A percentile compares a stretch with the other conserved stretches of the same genome.
Conservation (phyloP, 2,329 filamentous ascomycete species). For the Orbilia quercus region DNA sequence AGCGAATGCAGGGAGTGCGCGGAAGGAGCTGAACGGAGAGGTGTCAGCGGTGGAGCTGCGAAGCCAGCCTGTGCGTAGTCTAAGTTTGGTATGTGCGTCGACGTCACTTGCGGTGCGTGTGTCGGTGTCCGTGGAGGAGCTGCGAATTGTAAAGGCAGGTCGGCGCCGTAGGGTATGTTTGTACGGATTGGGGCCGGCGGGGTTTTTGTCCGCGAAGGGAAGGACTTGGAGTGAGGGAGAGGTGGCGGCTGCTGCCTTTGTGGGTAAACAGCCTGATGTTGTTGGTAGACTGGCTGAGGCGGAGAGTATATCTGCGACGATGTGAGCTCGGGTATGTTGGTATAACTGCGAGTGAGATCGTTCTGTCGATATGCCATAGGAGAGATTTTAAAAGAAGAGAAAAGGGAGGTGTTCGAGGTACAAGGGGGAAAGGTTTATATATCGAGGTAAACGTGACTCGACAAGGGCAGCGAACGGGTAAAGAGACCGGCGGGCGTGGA, state of each 20-base stretch:
- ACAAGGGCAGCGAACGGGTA: conserved; percentile 42
- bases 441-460: conserved; percentile 44
- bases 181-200: conserved; percentile 50
- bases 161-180: conserved; percentile 50
- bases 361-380: conserved; percentile 57
- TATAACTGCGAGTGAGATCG: conserved; percentile 54
- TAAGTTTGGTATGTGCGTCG: conserved; percentile 49
- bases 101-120: conserved; percentile 47
- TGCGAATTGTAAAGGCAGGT: conserved; percentile 41
- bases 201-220: conserved; percentile 50
- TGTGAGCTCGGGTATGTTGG: conserved; percentile 56
- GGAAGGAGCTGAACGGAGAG: conserved; percentile 38
- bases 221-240: conserved; percentile 30
- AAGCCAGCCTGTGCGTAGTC: conserved; percentile 55
- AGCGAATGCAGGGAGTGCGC: conserved; percentile 31
- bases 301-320: conserved; percentile 53
- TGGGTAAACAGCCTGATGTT: conserved; percentile 4
- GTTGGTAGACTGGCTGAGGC: conserved; percentile 12
- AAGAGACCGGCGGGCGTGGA: conserved; percentile 16
- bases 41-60: conserved; percentile 46
- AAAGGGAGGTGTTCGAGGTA: conserved; percentile 19
- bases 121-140: conserved; percentile 54
- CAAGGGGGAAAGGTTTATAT: conserved; percentile 45
- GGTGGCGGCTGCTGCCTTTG: conserved; percentile 16
- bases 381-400: conserved; percentile 25